Conservation (phyloP, 176 grass and related monocot genomes). For the Zoysia pacifica region DNA sequence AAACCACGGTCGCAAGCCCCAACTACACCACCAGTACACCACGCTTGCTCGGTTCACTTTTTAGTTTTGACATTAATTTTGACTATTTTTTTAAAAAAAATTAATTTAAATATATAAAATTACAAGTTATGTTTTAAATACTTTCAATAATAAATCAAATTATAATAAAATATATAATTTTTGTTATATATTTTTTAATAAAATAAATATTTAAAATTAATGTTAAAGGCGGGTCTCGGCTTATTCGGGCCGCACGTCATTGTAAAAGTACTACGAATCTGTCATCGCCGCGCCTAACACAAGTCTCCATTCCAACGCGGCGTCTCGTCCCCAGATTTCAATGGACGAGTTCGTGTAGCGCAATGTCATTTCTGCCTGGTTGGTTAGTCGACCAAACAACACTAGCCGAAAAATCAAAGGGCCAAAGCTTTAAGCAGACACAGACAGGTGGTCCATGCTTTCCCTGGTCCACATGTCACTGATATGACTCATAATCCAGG, state of each 20-base stretch:
- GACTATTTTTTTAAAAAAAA: too few relatives aligned
- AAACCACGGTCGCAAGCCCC: background rate
- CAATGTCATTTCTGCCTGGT: background rate
- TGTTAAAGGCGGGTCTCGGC: background rate
- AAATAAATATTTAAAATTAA: too few relatives aligned
- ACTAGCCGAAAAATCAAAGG: background rate
- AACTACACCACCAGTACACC: background rate
- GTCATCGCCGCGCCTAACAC: too few relatives aligned
- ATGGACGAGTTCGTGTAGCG: background rate
- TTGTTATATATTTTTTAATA: too few relatives aligned
- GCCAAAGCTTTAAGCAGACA: accelerated
- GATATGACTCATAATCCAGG: background rate
- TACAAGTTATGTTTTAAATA: too few relatives aligned
- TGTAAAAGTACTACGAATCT: accelerated
- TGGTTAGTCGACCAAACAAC: slow-evolving; percentile 14
- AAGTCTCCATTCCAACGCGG: background rate
- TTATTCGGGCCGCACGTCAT: background rate
- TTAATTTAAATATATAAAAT: too few relatives aligned
- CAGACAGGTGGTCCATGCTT: background rate
- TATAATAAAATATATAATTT: too few relatives aligned
- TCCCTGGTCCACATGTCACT: background rate
- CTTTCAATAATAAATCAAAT: too few relatives aligned
- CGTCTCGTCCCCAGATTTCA: background rate
- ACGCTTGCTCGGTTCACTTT: too few relatives aligned
- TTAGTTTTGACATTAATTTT: too few relatives aligned